A percentile compares a stretch with the other conserved stretches of the same genome.
phyloP scores from a whole-genome alignment of 164 flowering plant species.

The Annona squamosa region DNA sequence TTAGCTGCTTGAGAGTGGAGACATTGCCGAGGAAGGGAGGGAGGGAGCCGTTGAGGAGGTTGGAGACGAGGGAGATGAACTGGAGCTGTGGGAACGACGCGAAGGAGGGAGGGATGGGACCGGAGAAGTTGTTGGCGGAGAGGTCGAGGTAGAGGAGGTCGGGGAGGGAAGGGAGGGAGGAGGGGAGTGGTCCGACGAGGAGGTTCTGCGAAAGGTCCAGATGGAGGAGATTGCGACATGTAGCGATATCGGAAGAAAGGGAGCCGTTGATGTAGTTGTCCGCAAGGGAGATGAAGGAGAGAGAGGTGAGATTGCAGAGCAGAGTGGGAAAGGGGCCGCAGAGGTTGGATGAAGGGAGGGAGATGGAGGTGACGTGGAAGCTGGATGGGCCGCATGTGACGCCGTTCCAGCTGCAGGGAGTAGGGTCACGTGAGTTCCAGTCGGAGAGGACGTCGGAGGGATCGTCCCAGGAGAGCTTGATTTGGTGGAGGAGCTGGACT shows the following conservation, averaged over 20 bases:
- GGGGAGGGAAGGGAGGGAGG: constrained; percentile 37
- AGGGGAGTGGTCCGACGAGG: constrained; percentile 22
- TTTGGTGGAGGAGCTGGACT: constrained; percentile 46
- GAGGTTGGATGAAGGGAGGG: constrained; percentile 47
- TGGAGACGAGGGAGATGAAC: constrained; percentile 51
- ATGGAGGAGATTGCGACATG: constrained; percentile 35
- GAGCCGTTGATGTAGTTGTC: constrained; percentile 69
- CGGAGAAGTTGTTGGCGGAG: constrained; percentile 77
- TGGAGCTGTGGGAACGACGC: constrained; percentile 50
- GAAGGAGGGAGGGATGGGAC: constrained; percentile 56
- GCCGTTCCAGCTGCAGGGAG: constrained; percentile 77
- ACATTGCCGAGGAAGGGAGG: constrained; percentile 60
- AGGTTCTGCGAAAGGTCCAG: constrained; percentile 23
- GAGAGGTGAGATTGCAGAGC: constrained; percentile 54
- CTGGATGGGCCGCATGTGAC: constrained; percentile 42
- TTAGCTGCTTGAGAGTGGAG: constrained; percentile 52
- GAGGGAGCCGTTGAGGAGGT: constrained; percentile 55
- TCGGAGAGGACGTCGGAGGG: constrained; percentile 45
- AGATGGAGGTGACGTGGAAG: constrained; percentile 46
- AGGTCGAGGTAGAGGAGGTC: constrained; percentile 52
- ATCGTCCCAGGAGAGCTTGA: constrained; percentile 50
- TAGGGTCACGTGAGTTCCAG: constrained; percentile 46
- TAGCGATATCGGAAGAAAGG: constrained; percentile 39
- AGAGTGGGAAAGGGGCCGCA: constrained; percentile 52
- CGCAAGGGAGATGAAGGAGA: constrained; percentile 49